phyloP scores from a whole-genome alignment of 257 asterid species.

The Asclepias syriaca region DNA sequence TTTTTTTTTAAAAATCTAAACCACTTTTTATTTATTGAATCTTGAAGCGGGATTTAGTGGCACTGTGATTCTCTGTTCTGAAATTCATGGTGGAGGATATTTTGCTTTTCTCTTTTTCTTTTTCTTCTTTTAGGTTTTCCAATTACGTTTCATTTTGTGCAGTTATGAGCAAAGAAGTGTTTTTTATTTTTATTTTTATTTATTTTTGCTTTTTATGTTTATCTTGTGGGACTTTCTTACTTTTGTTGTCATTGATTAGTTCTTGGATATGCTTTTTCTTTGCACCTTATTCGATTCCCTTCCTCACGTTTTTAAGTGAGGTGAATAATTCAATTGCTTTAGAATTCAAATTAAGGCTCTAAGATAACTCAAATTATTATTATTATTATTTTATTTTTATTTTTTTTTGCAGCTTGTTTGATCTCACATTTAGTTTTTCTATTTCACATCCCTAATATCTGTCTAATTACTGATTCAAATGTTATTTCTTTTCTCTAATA shows the following conservation, averaged over 20 bases:
- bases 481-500: too few species aligned
- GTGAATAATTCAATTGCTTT: background rate
- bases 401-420: background rate
- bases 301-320: too few species aligned
- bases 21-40: background rate
- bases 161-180: background rate
- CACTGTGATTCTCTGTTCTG: background rate
- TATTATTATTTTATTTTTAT: too few species aligned
- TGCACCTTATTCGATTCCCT: background rate
- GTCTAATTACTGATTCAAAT: background rate
- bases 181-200: background rate
- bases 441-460: background rate
- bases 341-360: background rate
- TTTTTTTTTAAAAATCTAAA: background rate
- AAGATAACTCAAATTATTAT: background rate
- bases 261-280: background rate
- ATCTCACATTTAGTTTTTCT: background rate
- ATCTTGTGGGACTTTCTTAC: background rate
- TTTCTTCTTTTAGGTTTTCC: constrained; percentile 1
- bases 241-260: background rate
- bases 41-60: background rate
- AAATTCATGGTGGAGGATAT: background rate
- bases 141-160: background rate
- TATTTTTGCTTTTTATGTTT: background rate
- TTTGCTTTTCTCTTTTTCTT: background rate